A percentile compares a stretch with the other conserved stretches of the same genome.
These are phyloP conservation scores for Malassezia nana DNA, from an alignment of 1,284 basidiomycete species.

Conservation along the genomic window DNA sequence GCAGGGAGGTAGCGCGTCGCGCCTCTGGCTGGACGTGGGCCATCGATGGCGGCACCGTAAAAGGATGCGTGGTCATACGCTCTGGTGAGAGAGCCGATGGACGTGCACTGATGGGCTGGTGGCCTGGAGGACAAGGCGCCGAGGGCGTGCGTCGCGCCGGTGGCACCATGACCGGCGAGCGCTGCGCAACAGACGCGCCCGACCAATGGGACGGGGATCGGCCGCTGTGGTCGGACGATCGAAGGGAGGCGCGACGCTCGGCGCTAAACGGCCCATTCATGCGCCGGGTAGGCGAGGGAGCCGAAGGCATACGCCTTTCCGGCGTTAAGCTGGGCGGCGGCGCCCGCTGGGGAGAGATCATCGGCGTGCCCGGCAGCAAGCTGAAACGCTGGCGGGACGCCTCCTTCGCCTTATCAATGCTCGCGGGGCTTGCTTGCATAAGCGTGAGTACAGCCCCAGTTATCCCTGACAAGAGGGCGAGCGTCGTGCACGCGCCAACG, in stretches of 20 bases:
- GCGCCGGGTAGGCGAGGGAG: neutral
- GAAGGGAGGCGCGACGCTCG: neutral
- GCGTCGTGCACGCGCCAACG: neutral
- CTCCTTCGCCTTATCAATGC: neutral
- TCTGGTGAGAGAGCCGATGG: neutral
- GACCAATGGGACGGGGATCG: neutral
- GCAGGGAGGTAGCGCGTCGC: neutral
- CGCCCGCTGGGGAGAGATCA: neutral
- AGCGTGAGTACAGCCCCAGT: slow-evolving; percentile 1
- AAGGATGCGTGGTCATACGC: neutral
- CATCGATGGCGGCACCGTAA: no score
- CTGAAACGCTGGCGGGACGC: neutral
- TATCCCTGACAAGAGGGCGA: neutral
- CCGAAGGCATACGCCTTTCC: neutral
- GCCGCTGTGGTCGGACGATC: neutral
- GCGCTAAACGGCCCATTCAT: neutral
- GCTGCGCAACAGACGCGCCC: neutral
- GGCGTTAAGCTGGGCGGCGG: neutral
- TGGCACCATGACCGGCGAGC: neutral
- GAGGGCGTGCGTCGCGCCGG: neutral
- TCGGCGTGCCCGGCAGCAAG: neutral
- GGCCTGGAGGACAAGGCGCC: neutral
- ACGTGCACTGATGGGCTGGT: neutral
- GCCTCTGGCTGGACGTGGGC: no score
- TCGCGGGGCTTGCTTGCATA: slow-evolving; percentile 4